Evolutionary conservation across 1,284 basidiomycete species (phyloP).

Genomic region (Ceratobasidium sp.): DNA sequence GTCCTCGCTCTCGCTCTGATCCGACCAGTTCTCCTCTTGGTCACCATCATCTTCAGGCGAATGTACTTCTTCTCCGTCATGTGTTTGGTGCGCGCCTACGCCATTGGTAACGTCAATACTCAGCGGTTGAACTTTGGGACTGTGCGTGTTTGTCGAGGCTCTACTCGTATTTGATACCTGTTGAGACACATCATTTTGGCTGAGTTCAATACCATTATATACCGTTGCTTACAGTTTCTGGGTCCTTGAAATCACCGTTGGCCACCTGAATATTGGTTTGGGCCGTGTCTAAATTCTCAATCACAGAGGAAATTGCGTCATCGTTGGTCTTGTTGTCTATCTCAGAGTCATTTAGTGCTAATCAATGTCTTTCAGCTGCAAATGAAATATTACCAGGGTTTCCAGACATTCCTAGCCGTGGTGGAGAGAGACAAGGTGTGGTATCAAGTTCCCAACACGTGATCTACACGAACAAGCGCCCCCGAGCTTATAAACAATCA

Average conservation of each 20-base stretch:
- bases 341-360: not conserved
- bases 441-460: not conserved
- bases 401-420: conserved; percentile 35
- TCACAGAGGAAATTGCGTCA: not conserved
- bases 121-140: not conserved
- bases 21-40: conserved; percentile 21
- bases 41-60: conserved; percentile 46
- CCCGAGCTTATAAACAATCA: too few relatives aligned
- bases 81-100: not conserved
- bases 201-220: not conserved
- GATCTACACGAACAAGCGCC: not conserved
- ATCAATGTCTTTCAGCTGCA: not conserved
- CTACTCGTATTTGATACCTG: not conserved
- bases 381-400: conserved; percentile 27
- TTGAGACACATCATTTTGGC: not conserved
- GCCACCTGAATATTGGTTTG: not conserved
- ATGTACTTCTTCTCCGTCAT: conserved; percentile 40
- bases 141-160: not conserved
- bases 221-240: conserved; percentile 4
- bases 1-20: conserved; percentile 44
- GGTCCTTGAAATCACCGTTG: not conserved
- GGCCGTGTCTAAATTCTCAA: not conserved
- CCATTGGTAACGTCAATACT: not conserved
- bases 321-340: not conserved
- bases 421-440: not conserved